Base-by-base conservation (phyloP, 371 early-diverging fungal species). In the Sporodiniella umbellata region DNA sequence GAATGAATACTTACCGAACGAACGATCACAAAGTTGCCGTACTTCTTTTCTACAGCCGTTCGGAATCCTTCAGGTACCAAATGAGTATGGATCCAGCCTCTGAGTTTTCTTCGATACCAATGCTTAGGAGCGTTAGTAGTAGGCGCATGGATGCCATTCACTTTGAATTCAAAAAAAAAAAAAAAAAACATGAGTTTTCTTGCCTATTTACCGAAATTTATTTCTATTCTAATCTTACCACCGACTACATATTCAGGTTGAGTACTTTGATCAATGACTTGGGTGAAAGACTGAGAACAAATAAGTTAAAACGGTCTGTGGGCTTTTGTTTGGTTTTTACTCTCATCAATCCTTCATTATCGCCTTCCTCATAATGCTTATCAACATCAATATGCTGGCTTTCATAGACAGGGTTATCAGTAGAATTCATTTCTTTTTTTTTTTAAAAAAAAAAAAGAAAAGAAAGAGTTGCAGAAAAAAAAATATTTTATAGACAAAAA, bases 11-110 rank as follows among this genome's bases (percentile, higher is more conserved):
- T 28, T 66, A 71, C 77, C 69, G 65, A 52, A 19, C 78, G 70
- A 26, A 66, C 28, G 11, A 78, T 42, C 3, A 78, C 67, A 62
- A 73, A 78, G 46, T 69, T 71, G 14, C 79, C 79, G 39, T 55
- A 73, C 10, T 62, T 66, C 23, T 73, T 63, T 38, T 75, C 74
- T 19, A 71, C 65, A 4, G 73, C 67, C 2, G 58, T 11, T 56
- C 58, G 65, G 39, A 68, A 53, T 14, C 55, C 47, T 30, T 64
- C 55, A 45, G 69, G 64, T 8, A 59, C 45, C 25, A 68, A 39
- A 33, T 68, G 65, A 15, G 15, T 18, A 48, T 64, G 62, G 14
- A 62, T 24, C 69, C 69, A 68, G 6, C 60, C 58, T 10, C 54
- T 47, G 14, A 68, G 8, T 33, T 62, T 64, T 17, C 62, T 50